Percentiles rank a stretch among this genome's conserved stretches.
These are phyloP conservation scores for Saitozyma podzolica DNA, from an alignment of 768 basidiomycete genomes.

Conservation along the genomic window DNA sequence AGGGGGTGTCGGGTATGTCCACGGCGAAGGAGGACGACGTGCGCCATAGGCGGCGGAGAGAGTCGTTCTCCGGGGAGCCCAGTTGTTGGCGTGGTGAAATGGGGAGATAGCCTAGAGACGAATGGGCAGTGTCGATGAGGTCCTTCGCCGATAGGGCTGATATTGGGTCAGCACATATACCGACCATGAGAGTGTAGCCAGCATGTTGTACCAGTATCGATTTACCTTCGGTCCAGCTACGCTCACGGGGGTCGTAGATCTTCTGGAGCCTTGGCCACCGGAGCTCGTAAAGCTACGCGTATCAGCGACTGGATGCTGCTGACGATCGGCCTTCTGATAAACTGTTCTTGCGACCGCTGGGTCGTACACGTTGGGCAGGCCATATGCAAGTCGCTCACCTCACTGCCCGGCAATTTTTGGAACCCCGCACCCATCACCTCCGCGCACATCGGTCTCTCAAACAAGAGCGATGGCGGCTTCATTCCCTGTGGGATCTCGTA, in stretches of 20 bases:
- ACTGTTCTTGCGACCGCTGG: not conserved
- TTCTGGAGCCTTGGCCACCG: constrained; percentile 81
- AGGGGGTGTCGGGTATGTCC: constrained; percentile 22
- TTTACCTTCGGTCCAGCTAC: constrained; percentile 63
- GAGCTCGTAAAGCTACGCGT: constrained; percentile 70
- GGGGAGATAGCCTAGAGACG: constrained; percentile 29
- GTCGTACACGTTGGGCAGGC: not conserved
- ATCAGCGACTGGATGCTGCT: constrained; percentile 2
- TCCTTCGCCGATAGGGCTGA: constrained; percentile 22
- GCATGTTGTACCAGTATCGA: no score
- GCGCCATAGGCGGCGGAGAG: constrained; percentile 25
- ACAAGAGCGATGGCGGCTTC: constrained; percentile 60
- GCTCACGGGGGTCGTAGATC: constrained; percentile 63
- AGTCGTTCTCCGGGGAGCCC: constrained; percentile 22
- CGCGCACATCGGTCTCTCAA: constrained; percentile 65
- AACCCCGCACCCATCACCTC: constrained; percentile 83
- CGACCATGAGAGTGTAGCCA: constrained; percentile 2
- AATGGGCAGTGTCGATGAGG: constrained; percentile 26
- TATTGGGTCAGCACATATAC: not conserved
- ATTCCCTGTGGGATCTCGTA: constrained; percentile 60
- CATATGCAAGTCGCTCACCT: constrained; percentile 55
- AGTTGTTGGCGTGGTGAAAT: not conserved
- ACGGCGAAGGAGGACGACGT: constrained; percentile 12
- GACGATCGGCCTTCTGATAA: not conserved
- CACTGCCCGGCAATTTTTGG: constrained; percentile 64